These are phyloP conservation scores for Psilocybe sp. DNA, from an alignment of 768 basidiomycete genomes.

Conservation along the genomic window DNA sequence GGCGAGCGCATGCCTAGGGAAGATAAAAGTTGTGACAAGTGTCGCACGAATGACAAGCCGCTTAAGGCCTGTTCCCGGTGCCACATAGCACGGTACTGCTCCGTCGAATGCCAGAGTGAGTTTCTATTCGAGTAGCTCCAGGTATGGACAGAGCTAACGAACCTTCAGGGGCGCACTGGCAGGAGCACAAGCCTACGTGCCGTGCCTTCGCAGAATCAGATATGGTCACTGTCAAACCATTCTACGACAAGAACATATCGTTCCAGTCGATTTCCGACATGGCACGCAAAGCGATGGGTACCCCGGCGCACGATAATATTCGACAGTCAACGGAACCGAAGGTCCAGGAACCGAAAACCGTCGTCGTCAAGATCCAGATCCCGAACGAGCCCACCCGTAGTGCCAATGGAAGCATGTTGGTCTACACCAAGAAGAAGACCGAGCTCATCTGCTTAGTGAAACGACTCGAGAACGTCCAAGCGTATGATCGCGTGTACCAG, in stretches of 20 bases:
- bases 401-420: too few relatives aligned
- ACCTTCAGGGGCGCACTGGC: conserved; percentile 41
- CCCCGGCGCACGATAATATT: too few relatives aligned
- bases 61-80: conserved; percentile 45
- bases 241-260: conserved; percentile 20
- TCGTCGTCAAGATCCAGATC: too few relatives aligned
- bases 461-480: too few relatives aligned
- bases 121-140: background rate
- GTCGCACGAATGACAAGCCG: conserved; percentile 21
- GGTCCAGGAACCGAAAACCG: too few relatives aligned
- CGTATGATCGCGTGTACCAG: too few relatives aligned
- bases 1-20: conserved; percentile 39
- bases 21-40: conserved; percentile 43
- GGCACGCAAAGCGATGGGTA: background rate
- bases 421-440: too few relatives aligned
- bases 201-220: conserved; percentile 38
- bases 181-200: conserved; percentile 44
- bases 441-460: too few relatives aligned
- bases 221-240: conserved; percentile 46
- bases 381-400: too few relatives aligned
- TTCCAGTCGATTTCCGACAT: conserved; percentile 15
- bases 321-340: too few relatives aligned
- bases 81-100: conserved; percentile 48
- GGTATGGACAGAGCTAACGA: background rate
- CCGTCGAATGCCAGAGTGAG: conserved; percentile 52